phyloP scores from a whole-genome alignment of 31 red algal genomes.

The Porphyra umbilicalis region DNA sequence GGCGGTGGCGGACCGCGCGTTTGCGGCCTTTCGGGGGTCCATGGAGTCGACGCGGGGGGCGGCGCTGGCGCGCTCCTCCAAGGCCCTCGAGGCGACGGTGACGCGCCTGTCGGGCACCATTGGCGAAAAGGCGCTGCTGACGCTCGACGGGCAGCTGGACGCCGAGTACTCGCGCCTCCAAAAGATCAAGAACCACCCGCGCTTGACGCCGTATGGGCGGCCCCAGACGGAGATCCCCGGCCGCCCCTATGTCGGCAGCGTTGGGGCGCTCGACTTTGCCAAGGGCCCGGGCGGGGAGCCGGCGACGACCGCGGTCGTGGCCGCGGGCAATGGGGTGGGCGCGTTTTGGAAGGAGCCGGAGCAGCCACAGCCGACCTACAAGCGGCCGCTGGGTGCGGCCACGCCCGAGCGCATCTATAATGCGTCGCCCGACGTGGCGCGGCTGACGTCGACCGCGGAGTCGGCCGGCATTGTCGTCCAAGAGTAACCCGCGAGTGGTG shows the following conservation, averaged over 20 bases:
- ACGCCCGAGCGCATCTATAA: constrained; percentile 64
- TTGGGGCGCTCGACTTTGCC: constrained; percentile 59
- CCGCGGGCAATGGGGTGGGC: background rate
- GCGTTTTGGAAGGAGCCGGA: constrained; percentile 42
- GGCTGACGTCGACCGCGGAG: background rate
- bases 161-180: constrained; percentile 34
- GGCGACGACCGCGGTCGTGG: background rate
- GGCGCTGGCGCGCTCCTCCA: constrained; percentile 28
- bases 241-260: constrained; percentile 14
- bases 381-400: constrained; percentile 41
- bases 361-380: constrained; percentile 5
- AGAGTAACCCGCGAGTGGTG: too few relatives aligned
- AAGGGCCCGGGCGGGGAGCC: constrained; percentile 8
- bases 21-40: constrained; percentile 36
- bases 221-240: constrained; percentile 79
- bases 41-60: constrained; percentile 6
- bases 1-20: constrained; percentile 40
- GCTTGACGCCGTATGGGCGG: constrained; percentile 32
- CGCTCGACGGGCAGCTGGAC: constrained; percentile 42
- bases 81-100: constrained; percentile 25
- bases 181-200: constrained; percentile 25
- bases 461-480: background rate
- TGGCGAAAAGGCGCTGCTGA: constrained; percentile 48
- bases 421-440: constrained; percentile 24
- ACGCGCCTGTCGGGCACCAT: constrained; percentile 35